Base-by-base conservation (phyloP, 1,139 yeast species). In the Hyphopichia wangnamkhiaoensis region DNA sequence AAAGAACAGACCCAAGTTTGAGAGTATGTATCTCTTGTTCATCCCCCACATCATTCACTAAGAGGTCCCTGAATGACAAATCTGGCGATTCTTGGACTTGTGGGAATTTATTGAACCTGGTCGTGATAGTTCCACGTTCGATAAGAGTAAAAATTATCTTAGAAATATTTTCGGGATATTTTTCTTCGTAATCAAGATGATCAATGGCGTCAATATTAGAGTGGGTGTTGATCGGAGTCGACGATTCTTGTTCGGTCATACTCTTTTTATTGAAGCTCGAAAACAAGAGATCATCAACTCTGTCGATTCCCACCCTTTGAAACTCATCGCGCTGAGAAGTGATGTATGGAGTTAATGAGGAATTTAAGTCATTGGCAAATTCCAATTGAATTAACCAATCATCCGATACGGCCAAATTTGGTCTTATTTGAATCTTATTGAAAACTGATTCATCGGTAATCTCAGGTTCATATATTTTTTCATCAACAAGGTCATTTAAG, bases 381-480 rank as follows among this genome's bases (percentile, higher is more conserved):
- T 74, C 76, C 35, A 84, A 58, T 50, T 84, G 91, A 12, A 75
- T 71, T 19, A 77, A 66, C 91, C 93, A 85, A 48, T 81, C 75
- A 31, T 70, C 69, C 2, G 86, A 71, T 0, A 72, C 67, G 1
- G 82, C 76, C 30, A 80, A 63, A 30, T 68, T 62, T 2, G 70
- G 63, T 33, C 56, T 52, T 8, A 53, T 54, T 43, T 58, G 65
- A 32, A 71, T 61, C 4, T 42, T 49, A 35, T 65, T 61, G 46
- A 71, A 71, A 1, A 54, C 54, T 5, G 52, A 48, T 5, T 61
- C 71, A 39, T 63, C 60, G 1, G 56, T 43, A 16, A 72, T 56
- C 59, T 65, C 82, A 0, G 93, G 93, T 58, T 85, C 94, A 50
- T 77, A 84, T 1, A 80, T 84, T 51, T 80, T 83, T 47, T 82